phyloP scores from a whole-genome alignment of 1,284 basidiomycete species.

The Ceratobasidium sp. region DNA sequence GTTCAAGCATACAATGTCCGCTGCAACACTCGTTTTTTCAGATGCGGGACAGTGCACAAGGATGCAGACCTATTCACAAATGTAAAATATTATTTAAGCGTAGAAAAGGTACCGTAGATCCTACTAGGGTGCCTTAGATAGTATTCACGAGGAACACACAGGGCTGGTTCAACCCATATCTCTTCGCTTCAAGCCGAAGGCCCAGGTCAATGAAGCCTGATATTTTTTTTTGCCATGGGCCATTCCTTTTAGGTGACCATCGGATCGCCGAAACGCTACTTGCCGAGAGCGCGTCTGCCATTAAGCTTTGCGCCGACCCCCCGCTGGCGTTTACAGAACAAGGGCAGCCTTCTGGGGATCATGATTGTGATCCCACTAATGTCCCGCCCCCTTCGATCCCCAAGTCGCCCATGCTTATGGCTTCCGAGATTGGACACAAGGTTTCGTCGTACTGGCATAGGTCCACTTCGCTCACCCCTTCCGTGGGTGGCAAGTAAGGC shows the following conservation, averaged over 20 bases:
- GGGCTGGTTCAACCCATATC: constrained; percentile 61
- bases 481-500: constrained; percentile 53
- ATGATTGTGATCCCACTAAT: constrained; percentile 39
- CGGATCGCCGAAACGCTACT: constrained; percentile 51
- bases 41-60: constrained; percentile 61
- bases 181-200: constrained; percentile 65
- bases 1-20: constrained; percentile 64
- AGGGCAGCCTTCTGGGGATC: constrained; percentile 4
- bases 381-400: constrained; percentile 39
- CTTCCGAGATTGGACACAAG: constrained; percentile 25
- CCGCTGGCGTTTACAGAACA: constrained; percentile 41
- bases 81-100: constrained; percentile 65
- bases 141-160: constrained; percentile 1
- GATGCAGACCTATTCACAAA: constrained; percentile 62
- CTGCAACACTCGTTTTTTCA: constrained; percentile 66
- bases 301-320: constrained; percentile 55
- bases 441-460: constrained; percentile 48
- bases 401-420: constrained; percentile 28
- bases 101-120: constrained; percentile 60
- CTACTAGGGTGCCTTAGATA: no score
- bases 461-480: constrained; percentile 59
- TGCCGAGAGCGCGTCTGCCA: constrained; percentile 59
- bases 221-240: constrained; percentile 69
- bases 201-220: constrained; percentile 68
- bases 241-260: constrained; percentile 55